phyloP scores from a whole-genome alignment of 805 yeast genomes.

The Naumovozyma castellii region DNA sequence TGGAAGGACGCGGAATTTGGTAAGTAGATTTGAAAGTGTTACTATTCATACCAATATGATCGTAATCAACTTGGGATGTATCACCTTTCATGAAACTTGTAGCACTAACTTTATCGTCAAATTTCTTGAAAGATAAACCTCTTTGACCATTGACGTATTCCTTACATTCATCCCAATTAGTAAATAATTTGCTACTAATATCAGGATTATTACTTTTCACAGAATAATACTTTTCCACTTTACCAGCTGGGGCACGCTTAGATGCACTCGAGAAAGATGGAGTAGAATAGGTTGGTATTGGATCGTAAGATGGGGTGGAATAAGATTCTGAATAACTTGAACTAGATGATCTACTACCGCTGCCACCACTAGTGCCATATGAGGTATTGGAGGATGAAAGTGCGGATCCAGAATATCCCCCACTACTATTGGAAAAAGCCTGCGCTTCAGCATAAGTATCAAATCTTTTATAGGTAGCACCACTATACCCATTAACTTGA shows the following conservation, averaged over 20 bases:
- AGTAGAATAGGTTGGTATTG: too few relatives aligned
- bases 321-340: background rate
- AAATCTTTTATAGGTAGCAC: conserved; percentile 53
- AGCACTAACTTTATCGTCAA: conserved; percentile 30
- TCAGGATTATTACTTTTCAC: conserved; percentile 26
- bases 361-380: too few relatives aligned
- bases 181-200: conserved; percentile 22
- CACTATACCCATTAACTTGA: conserved; percentile 46
- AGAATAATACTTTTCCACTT: conserved; percentile 27
- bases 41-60: background rate
- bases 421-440: background rate
- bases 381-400: too few relatives aligned
- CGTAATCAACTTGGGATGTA: background rate
- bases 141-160: conserved; percentile 22
- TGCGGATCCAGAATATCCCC: background rate
- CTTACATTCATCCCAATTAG: conserved; percentile 29
- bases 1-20: too few relatives aligned
- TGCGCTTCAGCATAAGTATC: conserved; percentile 39
- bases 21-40: background rate
- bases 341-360: too few relatives aligned
- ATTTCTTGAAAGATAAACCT: conserved; percentile 38
- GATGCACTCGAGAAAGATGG: background rate
- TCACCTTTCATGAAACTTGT: conserved; percentile 22
- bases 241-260: too few relatives aligned
- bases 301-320: too few relatives aligned